phyloP scores from a whole-genome alignment of 306 rosid genomes.

The Acacia crassicarpa region DNA sequence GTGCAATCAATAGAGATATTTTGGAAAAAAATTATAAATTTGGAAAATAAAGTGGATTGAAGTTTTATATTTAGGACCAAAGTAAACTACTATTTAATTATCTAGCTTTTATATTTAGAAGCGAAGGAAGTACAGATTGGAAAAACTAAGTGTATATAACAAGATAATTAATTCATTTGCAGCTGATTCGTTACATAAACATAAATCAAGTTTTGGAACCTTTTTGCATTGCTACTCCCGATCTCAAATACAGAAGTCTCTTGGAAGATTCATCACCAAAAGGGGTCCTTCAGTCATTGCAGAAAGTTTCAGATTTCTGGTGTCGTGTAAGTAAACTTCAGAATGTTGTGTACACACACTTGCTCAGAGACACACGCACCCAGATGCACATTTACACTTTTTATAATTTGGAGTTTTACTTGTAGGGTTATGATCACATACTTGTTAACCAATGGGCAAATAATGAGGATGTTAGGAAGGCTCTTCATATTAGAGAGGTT shows the following conservation, averaged over 20 bases:
- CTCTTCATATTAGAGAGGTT: conserved; percentile 36
- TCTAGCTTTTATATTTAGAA: no score
- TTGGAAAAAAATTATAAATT: no score
- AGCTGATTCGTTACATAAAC: conserved; percentile 23
- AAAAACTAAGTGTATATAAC: neutral
- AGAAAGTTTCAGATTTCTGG: neutral
- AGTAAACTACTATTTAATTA: no score
- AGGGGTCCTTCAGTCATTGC: neutral
- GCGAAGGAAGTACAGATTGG: no score
- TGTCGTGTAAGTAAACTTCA: conserved; percentile 9
- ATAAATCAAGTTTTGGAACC: neutral
- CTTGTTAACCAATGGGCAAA: conserved; percentile 31
- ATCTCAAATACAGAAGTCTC: neutral
- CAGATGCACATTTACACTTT: neutral
- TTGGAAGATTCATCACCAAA: neutral
- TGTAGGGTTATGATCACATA: neutral
- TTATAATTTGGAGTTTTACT: neutral
- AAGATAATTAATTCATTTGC: neutral
- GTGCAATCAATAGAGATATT: no score
- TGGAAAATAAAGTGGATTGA: no score
- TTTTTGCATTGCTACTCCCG: neutral
- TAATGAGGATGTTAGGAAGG: conserved; percentile 31
- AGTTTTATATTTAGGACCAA: no score
- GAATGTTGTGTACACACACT: neutral
- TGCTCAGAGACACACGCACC: neutral